Evolutionary conservation across 805 yeast species (phyloP).

Genomic region (Metschnikowia lochheadii): DNA sequence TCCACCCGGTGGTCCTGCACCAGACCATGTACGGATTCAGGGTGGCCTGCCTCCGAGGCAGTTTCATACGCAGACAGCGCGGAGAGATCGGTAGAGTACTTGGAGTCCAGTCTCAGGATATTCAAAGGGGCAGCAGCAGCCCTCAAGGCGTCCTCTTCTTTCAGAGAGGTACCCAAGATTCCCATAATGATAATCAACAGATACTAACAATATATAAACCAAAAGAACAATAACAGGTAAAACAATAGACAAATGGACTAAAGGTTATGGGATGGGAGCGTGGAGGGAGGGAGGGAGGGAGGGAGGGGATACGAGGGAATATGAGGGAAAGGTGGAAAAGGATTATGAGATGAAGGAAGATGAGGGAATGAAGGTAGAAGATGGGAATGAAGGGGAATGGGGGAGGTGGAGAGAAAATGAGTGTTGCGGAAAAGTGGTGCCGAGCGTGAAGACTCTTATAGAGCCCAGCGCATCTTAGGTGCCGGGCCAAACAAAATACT

Average conservation of each 20-base stretch:
- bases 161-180: constrained; percentile 30
- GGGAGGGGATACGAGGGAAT: too few relatives aligned
- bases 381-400: not conserved
- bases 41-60: constrained; percentile 24
- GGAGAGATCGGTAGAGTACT: constrained; percentile 19
- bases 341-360: not conserved
- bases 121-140: constrained; percentile 17
- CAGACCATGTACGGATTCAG: not conserved
- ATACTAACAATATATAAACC: too few relatives aligned
- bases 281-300: too few relatives aligned
- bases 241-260: too few relatives aligned
- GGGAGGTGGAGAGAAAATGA: too few relatives aligned
- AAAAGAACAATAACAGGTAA: too few relatives aligned
- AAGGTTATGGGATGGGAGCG: too few relatives aligned
- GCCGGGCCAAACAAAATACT: not conserved
- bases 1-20: not conserved
- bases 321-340: too few relatives aligned
- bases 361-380: not conserved
- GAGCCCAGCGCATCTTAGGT: not conserved
- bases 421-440: not conserved
- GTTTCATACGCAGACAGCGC: constrained; percentile 33
- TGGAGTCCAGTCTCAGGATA: constrained; percentile 7
- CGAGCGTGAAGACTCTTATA: constrained; percentile 1
- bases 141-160: constrained; percentile 29
- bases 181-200: constrained; percentile 22